These are phyloP conservation scores for Macrophomina phaseolina DNA, from an alignment of 2,329 filamentous ascomycete genomes.

Conservation along the genomic window DNA sequence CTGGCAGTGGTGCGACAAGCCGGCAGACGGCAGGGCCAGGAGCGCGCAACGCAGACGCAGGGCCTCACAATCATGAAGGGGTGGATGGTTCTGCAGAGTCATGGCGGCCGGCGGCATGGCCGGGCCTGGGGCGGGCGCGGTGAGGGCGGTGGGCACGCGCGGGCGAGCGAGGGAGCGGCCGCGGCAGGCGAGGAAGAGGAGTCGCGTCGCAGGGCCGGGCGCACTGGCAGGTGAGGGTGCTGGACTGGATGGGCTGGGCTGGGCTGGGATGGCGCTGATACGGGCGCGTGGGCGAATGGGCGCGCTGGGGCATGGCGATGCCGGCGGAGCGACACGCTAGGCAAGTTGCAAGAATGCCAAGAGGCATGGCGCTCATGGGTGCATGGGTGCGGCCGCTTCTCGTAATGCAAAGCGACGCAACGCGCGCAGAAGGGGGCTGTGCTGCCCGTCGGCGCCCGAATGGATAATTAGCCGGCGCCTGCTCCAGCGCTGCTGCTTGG, in stretches of 20 bases:
- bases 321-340: conserved; percentile 25
- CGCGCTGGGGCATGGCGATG: conserved; percentile 6
- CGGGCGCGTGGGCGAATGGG: conserved; percentile 14
- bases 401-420: conserved; percentile 27
- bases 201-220: not conserved
- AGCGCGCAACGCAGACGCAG: not conserved
- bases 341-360: conserved; percentile 28
- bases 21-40: conserved; percentile 1
- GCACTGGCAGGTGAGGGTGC: too few relatives aligned
- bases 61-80: not conserved
- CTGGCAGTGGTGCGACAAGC: conserved; percentile 23
- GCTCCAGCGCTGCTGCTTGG: conserved; percentile 19
- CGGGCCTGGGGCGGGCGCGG: not conserved
- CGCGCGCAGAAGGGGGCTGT: conserved; percentile 27
- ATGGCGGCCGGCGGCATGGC: not conserved
- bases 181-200: not conserved
- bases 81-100: not conserved
- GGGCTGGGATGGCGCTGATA: not conserved
- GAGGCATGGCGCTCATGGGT: conserved; percentile 25
- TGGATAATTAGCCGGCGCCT: conserved; percentile 28
- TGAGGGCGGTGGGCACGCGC: conserved; percentile 12
- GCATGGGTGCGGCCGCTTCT: conserved; percentile 26
- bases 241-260: not conserved
- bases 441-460: conserved; percentile 23
- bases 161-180: not conserved